Evolutionary conservation across 768 basidiomycete species (phyloP).

Genomic region (Cyclocybe cylindracea): DNA sequence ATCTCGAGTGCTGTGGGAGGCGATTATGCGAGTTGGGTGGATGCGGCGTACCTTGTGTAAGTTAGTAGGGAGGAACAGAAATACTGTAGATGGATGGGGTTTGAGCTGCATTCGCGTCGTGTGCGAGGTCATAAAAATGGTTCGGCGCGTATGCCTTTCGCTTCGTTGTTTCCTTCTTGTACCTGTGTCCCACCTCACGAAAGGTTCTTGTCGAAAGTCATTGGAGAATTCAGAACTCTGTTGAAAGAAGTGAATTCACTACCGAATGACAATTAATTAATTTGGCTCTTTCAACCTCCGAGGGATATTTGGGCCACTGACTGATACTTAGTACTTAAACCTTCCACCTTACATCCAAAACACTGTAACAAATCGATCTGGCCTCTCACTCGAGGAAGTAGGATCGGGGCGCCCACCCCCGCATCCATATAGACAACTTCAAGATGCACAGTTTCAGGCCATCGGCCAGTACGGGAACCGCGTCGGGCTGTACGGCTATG

Average conservation of each 20-base stretch:
- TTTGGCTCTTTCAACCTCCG: no score
- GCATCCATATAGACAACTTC: constrained; percentile 46
- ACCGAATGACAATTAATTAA: constrained; percentile 37
- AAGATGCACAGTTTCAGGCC: constrained; percentile 41
- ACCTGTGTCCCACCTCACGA: constrained; percentile 11
- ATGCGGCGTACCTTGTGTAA: constrained; percentile 37
- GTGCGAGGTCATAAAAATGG: no score
- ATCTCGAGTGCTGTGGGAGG: constrained; percentile 48
- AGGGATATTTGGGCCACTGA: no score
- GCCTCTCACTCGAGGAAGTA: no score
- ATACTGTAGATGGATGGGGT: no score
- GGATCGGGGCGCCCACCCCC: constrained; percentile 17
- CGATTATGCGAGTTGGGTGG: constrained; percentile 48
- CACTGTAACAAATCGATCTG: no score
- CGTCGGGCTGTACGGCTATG: constrained; percentile 44
- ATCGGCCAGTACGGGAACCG: constrained; percentile 33
- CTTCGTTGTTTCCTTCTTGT: no score
- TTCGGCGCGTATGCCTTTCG: no score
- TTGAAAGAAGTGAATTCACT: constrained; percentile 37
- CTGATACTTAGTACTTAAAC: no score
- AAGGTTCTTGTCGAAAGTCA: constrained; percentile 20
- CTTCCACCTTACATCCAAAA: no score
- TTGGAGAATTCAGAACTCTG: constrained; percentile 40
- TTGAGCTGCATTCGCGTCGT: no score
- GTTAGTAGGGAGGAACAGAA: no score